Conservation (phyloP, 768 basidiomycete species). For the Leccinellum rugosiceps region DNA sequence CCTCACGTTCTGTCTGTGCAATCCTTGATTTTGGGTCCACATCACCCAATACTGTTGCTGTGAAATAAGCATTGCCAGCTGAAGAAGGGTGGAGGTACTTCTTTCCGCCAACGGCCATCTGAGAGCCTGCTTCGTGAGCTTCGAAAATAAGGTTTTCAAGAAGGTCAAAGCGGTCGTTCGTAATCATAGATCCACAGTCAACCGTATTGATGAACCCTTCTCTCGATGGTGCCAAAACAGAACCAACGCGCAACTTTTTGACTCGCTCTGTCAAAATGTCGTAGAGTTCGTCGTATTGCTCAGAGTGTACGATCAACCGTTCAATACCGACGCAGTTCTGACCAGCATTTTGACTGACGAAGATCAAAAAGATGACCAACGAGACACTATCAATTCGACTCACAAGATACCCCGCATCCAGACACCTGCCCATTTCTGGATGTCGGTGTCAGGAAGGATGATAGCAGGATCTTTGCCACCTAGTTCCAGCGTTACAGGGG, state of each 20-base stretch:
- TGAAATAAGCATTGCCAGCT: conserved; percentile 76
- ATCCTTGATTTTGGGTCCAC: conserved; percentile 71
- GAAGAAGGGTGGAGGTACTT: conserved; percentile 63
- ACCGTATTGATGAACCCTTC: conserved; percentile 71
- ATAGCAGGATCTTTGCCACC: conserved; percentile 95
- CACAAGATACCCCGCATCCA: conserved; percentile 94
- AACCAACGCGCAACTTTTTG: conserved; percentile 69
- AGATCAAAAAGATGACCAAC: background rate
- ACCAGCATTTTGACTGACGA: conserved; percentile 78
- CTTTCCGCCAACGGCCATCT: conserved; percentile 60
- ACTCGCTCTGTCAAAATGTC: conserved; percentile 62
- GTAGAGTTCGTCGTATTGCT: conserved; percentile 75
- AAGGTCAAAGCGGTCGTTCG: conserved; percentile 61
- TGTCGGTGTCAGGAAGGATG: conserved; percentile 80
- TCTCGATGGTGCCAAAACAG: conserved; percentile 61
- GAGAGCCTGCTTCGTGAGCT: conserved; percentile 69
- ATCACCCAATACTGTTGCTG: conserved; percentile 82
- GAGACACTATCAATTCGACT: conserved; percentile 31
- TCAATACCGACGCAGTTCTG: conserved; percentile 99
- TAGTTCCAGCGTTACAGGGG: conserved; percentile 90
- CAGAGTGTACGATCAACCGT: conserved; percentile 79
- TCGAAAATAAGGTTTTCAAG: conserved; percentile 67
- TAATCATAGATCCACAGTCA: conserved; percentile 90
- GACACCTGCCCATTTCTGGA: conserved; percentile 73
- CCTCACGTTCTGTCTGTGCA: conserved; percentile 71